Evolutionary conservation across 768 basidiomycete species (phyloP), one percentile per base, ranked within the genome.

Genomic region (Boletus sensibilis): DNA sequence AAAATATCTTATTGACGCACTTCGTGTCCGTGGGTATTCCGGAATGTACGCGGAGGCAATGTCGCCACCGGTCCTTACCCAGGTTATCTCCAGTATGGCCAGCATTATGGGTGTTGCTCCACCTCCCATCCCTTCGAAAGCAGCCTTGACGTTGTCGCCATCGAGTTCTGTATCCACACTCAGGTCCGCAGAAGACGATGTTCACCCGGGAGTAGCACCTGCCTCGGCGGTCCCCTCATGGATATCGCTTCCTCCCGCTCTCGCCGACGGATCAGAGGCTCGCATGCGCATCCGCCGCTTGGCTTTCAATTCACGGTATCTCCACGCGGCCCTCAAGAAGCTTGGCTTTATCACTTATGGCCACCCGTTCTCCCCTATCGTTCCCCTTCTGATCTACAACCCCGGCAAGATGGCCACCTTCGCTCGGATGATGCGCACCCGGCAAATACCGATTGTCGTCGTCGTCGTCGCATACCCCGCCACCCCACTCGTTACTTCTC

Each of bases 321-420:
- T 99, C 47, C 87, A 90, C 60, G 81, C 81, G 6, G 96, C 86
- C 1, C 80, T 99, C 53, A 78, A 82, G 64, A 95, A 92, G 67
- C 84, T 99, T 34, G 97, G 97, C 0, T 99, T 99, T 79, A 96
- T 99, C 77, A 92, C 91, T 7, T 97, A 94, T 65, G 96, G 96
- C 0, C 86, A 92, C 72, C 82, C 86, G 35, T 86, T 92, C 62
- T 94, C 92, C 27, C 96, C 97, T 2, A 92, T 99, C 64, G 88
- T 98, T 4, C 96, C 97, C 0, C 77, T 98, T 43, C 78, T 99
- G 49, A 75, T 98, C 33, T 98, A 93, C 81, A 85, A 92, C 70
- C 92, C 92, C 0, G 95, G 90, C 50, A 98, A 97, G 78, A 93
- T 98, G 92, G 82, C 83, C 57, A 80, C 88, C 67, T 96, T 98